Percentiles rank a stretch among this genome's conserved stretches.
Evolutionary conservation across 345 rosid genomes (phyloP).

Genomic region (Passiflora organensis): DNA sequence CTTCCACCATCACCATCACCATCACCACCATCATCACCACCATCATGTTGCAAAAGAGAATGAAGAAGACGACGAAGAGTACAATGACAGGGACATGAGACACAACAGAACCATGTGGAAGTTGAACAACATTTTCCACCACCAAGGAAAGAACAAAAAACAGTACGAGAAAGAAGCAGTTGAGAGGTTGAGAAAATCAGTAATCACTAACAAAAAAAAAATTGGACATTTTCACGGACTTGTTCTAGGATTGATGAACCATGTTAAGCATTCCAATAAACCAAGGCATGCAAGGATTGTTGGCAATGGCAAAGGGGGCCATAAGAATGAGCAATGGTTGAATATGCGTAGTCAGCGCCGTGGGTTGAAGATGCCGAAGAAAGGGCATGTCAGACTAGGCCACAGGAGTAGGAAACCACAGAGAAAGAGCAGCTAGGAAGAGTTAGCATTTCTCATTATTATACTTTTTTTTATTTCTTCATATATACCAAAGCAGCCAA

Average conservation of each 20-base stretch:
- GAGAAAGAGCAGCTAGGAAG: neutral
- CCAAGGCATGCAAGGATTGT: conserved; percentile 16
- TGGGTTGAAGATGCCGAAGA: conserved; percentile 32
- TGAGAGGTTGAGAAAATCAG: conserved; percentile 18
- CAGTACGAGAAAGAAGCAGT: conserved; percentile 9
- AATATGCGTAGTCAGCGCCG: conserved; percentile 27
- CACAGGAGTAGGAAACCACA: neutral
- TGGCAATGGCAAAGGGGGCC: neutral
- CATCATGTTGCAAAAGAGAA: neutral
- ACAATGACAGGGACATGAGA: neutral
- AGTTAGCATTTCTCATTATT: neutral
- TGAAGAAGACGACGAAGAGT: neutral
- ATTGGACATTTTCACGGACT: conserved; percentile 41
- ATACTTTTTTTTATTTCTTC: neutral
- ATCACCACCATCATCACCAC: conserved; percentile 45
- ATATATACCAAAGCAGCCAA: neutral
- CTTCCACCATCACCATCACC: conserved; percentile 57
- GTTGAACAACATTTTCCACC: conserved; percentile 22
- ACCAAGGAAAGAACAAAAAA: conserved; percentile 6
- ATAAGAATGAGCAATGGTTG: conserved; percentile 28
- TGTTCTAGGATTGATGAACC: conserved; percentile 43
- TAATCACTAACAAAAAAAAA: conserved; percentile 19
- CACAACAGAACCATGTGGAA: conserved; percentile 36
- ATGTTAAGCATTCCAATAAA: conserved; percentile 37
- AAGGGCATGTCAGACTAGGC: conserved; percentile 33